phyloP scores from a whole-genome alignment of 768 basidiomycete genomes.

The Suillus sp. region DNA sequence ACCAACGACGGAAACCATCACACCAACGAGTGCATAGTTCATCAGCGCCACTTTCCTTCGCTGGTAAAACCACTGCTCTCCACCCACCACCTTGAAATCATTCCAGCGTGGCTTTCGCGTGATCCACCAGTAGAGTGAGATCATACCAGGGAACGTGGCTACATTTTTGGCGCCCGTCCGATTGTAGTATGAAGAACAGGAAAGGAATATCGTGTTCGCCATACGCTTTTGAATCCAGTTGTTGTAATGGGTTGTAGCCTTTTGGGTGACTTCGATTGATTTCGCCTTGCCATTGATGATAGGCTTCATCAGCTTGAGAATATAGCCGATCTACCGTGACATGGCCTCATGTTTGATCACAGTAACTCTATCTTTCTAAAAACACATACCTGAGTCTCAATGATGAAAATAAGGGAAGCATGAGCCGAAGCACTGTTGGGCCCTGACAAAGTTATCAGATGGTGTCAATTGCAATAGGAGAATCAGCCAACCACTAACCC shows the following conservation, averaged over 20 bases:
- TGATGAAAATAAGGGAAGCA: slow-evolving; percentile 56
- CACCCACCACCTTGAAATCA: slow-evolving; percentile 44
- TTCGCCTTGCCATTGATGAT: slow-evolving; percentile 49
- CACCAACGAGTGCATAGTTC: slow-evolving; percentile 27
- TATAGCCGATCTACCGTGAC: slow-evolving; percentile 45
- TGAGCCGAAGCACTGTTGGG: slow-evolving; percentile 63
- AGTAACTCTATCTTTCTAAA: slow-evolving; percentile 3
- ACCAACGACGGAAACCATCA: slow-evolving; percentile 13
- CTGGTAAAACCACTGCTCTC: slow-evolving; percentile 38
- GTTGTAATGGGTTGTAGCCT: slow-evolving; percentile 53
- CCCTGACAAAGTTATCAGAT: slow-evolving; percentile 32
- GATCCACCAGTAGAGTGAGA: slow-evolving; percentile 55
- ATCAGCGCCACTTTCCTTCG: slow-evolving; percentile 25
- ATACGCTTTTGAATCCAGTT: slow-evolving; percentile 51
- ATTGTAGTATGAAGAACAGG: slow-evolving; percentile 56
- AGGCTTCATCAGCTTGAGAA: slow-evolving; percentile 53
- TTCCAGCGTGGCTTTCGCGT: slow-evolving; percentile 44
- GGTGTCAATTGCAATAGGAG: not conserved
- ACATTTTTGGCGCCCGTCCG: slow-evolving; percentile 37
- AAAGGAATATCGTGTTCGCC: slow-evolving; percentile 50
- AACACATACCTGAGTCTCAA: slow-evolving; percentile 53
- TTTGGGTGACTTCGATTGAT: slow-evolving; percentile 50
- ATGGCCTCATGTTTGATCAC: slow-evolving; percentile 9
- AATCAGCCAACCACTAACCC: slow-evolving; percentile 36
- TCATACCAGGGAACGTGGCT: slow-evolving; percentile 57